A percentile compares a stretch with the other conserved stretches of the same genome.
These are phyloP conservation scores for Eucalyptus sp. DNA, from an alignment of 345 rosid species.

Conservation along the genomic window DNA sequence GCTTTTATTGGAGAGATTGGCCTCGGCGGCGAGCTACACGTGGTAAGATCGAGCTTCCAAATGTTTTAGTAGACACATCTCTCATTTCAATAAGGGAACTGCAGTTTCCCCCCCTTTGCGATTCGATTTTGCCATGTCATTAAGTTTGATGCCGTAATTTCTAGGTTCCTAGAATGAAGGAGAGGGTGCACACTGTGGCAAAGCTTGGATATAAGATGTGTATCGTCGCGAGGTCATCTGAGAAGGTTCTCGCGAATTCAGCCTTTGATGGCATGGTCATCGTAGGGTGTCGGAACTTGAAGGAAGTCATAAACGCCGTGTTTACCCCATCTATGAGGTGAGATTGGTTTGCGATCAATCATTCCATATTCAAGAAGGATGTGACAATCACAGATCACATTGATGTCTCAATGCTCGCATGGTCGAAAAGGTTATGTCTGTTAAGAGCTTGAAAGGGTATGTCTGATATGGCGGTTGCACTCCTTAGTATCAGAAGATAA, in stretches of 20 bases:
- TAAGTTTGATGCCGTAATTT: neutral
- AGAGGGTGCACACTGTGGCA: slow-evolving; percentile 56
- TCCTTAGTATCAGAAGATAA: neutral
- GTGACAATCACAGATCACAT: neutral
- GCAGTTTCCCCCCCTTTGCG: neutral
- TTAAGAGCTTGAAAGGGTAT: neutral
- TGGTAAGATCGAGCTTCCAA: slow-evolving; percentile 18
- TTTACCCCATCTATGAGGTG: slow-evolving; percentile 7
- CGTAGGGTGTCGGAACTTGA: slow-evolving; percentile 58
- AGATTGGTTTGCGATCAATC: neutral
- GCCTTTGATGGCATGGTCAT: slow-evolving; percentile 27
- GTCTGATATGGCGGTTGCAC: neutral
- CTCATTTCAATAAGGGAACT: neutral
- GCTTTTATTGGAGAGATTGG: slow-evolving; percentile 92
- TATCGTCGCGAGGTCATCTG: slow-evolving; percentile 51
- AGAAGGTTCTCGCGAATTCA: slow-evolving; percentile 20
- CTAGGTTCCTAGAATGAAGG: slow-evolving; percentile 77
- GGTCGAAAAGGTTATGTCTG: neutral
- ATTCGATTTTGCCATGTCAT: neutral
- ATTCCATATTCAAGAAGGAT: neutral
- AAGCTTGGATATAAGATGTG: slow-evolving; percentile 68
- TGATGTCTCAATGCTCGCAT: accelerated
- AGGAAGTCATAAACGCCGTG: slow-evolving; percentile 50
- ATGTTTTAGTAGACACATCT: neutral
- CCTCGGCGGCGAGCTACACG: slow-evolving; percentile 78